Percentiles rank a stretch among this genome's conserved stretches.
Conservation (phyloP, 164 flowering plant genomes). For the Liriodendron chinense region DNA sequence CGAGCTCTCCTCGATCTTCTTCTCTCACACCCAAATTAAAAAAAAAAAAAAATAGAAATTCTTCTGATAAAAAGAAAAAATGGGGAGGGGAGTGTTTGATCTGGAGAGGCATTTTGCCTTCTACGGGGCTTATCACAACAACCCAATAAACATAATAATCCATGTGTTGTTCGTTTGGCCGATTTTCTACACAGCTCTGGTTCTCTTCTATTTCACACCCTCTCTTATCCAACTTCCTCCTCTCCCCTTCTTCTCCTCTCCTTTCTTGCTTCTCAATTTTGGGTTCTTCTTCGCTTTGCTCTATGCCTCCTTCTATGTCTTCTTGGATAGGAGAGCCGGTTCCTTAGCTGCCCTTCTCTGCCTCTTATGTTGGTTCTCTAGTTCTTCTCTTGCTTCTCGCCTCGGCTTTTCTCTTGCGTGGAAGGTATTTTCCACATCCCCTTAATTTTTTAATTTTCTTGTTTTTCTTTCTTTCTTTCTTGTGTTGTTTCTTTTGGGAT, state of each 20-base stretch:
- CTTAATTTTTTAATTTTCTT: not conserved
- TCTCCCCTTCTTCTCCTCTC: conserved; percentile 24
- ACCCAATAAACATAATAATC: conserved; percentile 64
- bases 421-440: conserved; percentile 52
- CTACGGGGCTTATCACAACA: conserved; percentile 91
- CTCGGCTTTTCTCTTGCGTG: conserved; percentile 78
- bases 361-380: conserved; percentile 66
- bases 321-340: conserved; percentile 80
- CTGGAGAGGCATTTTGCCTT: conserved; percentile 89
- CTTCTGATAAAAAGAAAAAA: too few species aligned
- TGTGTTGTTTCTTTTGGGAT: too few species aligned
- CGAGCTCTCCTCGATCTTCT: too few species aligned
- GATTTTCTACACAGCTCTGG: conserved; percentile 51
- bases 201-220: conserved; percentile 61
- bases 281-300: conserved; percentile 56
- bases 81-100: conserved; percentile 45
- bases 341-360: conserved; percentile 76
- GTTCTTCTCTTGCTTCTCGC: conserved; percentile 45
- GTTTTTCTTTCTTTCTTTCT: too few species aligned
- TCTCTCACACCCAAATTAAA: too few species aligned
- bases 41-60: too few species aligned
- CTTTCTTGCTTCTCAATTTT: conserved; percentile 30
- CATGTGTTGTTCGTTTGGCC: conserved; percentile 93
- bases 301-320: conserved; percentile 56
- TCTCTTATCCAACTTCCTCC: conserved; percentile 3